phyloP scores from a whole-genome alignment of 2,329 filamentous ascomycete genomes.

The Harringtonia lauricola region DNA sequence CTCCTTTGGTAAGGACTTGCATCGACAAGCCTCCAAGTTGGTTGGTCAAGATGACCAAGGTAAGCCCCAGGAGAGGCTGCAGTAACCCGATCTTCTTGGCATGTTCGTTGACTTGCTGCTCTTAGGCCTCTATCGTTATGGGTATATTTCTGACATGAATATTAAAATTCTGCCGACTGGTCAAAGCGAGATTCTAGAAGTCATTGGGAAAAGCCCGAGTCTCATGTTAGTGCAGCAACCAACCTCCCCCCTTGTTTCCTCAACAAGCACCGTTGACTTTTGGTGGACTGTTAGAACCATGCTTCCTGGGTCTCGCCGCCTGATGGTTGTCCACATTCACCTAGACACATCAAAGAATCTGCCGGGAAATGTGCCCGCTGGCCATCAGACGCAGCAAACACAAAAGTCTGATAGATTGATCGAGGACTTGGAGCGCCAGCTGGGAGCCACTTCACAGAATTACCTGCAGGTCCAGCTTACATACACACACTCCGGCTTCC shows the following conservation, averaged over 20 bases:
- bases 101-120: neutral
- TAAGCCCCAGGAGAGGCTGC: neutral
- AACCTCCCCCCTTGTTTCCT: too few relatives aligned
- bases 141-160: conserved; percentile 36
- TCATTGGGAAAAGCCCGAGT: conserved; percentile 32
- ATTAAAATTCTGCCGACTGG: conserved; percentile 32
- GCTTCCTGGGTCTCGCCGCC: conserved; percentile 28
- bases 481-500: conserved; percentile 47
- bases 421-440: conserved; percentile 44
- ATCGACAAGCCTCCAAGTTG: neutral
- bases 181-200: conserved; percentile 30
- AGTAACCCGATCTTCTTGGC: neutral
- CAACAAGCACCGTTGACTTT: too few relatives aligned
- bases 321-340: conserved; percentile 37
- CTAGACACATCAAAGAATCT: conserved; percentile 18
- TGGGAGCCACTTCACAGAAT: conserved; percentile 34
- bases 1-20: neutral
- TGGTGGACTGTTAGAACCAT: too few relatives aligned
- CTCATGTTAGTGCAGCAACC: conserved; percentile 32
- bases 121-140: conserved; percentile 25
- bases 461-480: conserved; percentile 41
- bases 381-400: conserved; percentile 7
- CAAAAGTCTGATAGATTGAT: conserved; percentile 44
- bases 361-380: conserved; percentile 14
- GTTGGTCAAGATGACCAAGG: conserved; percentile 1